These are phyloP conservation scores for Populus tomentosa DNA, from an alignment of 441 rosid genomes.

Conservation along the genomic window DNA sequence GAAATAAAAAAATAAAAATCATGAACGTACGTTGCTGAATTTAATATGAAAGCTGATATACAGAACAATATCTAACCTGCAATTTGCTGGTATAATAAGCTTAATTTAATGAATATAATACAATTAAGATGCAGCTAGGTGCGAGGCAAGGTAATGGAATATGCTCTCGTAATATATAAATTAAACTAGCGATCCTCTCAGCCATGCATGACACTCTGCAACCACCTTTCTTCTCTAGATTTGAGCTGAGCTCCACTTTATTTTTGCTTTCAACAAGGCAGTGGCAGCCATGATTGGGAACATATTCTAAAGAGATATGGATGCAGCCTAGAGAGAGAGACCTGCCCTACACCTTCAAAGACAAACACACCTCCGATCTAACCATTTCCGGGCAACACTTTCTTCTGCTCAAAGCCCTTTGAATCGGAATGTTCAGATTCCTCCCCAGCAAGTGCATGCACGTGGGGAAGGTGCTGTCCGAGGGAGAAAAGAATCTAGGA, in stretches of 20 bases:
- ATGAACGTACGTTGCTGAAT: background rate
- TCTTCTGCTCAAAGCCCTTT: background rate
- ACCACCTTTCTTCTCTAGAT: background rate
- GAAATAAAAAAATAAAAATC: background rate
- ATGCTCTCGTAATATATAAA: background rate
- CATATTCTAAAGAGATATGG: background rate
- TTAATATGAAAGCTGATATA: background rate
- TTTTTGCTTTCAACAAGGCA: too few relatives aligned
- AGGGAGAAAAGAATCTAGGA: background rate
- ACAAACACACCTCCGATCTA: too few relatives aligned
- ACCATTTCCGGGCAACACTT: background rate
- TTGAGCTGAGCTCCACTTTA: background rate
- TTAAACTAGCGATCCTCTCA: background rate
- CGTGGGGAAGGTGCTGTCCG: background rate
- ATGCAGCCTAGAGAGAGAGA: background rate
- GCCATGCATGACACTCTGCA: background rate
- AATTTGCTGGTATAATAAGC: background rate
- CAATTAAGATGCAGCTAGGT: background rate
- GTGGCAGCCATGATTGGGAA: too few relatives aligned
- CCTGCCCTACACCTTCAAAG: too few relatives aligned
- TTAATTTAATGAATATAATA: background rate
- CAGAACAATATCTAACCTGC: too few relatives aligned
- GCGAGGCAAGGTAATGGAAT: background rate
- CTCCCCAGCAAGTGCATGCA: constrained; percentile 1
- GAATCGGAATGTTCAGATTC: constrained; percentile 27